Conservation (phyloP, 495 filamentous ascomycete genomes). For the Podospora appendiculata region DNA sequence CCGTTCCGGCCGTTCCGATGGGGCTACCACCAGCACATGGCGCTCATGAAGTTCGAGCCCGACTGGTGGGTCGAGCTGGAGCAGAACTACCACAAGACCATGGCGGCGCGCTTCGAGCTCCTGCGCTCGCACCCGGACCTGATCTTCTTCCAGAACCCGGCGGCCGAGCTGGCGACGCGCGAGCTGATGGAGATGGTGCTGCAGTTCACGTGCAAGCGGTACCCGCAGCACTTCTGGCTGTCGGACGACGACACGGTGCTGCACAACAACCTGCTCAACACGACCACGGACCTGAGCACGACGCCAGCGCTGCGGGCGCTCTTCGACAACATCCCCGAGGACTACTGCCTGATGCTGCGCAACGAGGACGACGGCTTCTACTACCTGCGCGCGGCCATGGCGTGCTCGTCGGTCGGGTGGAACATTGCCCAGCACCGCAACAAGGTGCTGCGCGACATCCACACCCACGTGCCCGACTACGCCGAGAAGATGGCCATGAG, state of each 20-base stretch:
- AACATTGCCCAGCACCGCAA: conserved; percentile 71
- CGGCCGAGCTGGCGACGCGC: conserved; percentile 74
- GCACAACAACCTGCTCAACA: conserved; percentile 63
- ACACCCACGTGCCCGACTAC: conserved; percentile 74
- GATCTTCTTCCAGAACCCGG: conserved; percentile 66
- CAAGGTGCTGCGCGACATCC: conserved; percentile 64
- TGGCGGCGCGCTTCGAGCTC: conserved; percentile 65
- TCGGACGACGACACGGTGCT: conserved; percentile 51
- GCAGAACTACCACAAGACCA: conserved; percentile 59
- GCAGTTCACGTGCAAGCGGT: conserved; percentile 71
- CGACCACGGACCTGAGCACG: conserved; percentile 50
- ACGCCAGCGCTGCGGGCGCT: conserved; percentile 66
- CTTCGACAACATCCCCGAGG: conserved; percentile 79
- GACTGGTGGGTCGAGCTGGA: conserved; percentile 93
- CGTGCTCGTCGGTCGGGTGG: conserved; percentile 76
- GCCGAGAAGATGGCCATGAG: conserved; percentile 85
- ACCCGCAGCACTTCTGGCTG: conserved; percentile 72
- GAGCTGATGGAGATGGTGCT: conserved; percentile 88
- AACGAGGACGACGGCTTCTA: conserved; percentile 67
- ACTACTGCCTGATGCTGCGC: conserved; percentile 75
- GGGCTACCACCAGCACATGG: conserved; percentile 92
- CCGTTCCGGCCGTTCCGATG: conserved; percentile 79
- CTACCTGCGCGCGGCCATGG: conserved; percentile 67
- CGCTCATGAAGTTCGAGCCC: conserved; percentile 69
- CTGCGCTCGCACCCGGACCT: conserved; percentile 53